Evolutionary conservation across 2,329 filamentous ascomycete species (phyloP), one percentile per base, ranked within the genome.

Genomic region (Fusarium coffeatum): DNA sequence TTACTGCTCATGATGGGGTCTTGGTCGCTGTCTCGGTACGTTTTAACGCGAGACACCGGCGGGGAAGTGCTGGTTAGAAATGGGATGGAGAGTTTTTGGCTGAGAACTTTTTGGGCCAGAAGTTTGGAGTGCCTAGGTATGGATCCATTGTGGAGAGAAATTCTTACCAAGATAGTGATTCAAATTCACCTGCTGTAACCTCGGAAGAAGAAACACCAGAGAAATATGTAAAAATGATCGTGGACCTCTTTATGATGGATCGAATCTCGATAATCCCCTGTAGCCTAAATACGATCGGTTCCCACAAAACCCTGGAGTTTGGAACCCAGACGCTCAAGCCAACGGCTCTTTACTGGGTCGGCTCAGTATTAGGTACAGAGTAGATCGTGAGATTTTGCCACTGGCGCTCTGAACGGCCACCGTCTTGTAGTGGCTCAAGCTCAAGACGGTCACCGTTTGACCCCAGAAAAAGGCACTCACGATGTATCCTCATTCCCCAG

Each of bases 11-110:
- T 61, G 46, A 60, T 63, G 59, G 59, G 30, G 55, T 64, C 45
- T 49, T 28, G 30, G 23, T 56, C 30, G 32, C 20, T 49, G 50
- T 59, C 73, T 75, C 74, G 74, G 74, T 34, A 42, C 59, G 27
- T 43, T 74, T 75, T 76, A 42, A 65, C 61, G 70, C 73, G 73
- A 74, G 56, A 46, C 64, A 45, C 72, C 71, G 71, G 70, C 61
- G 72, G 70, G 59, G 70, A 56, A 60, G 18, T 47, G 16, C n/a
- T 12, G 37, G 27, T 30, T 48, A 56, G 51, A 64, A 64, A 30
- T 42, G 34, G 48, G 18, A 37, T n/a, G 34, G 46, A 58, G 43
- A 60, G 11, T 53, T 56, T 55, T 45, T 54, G 22, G 30, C n/a
- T 20, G 30, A 57, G 22, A 43, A 27, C 45, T 18, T 22, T 34